Percentiles rank a stretch among this genome's conserved stretches.
Evolutionary conservation across 2,329 filamentous ascomycete genomes (phyloP).

Genomic region (Fusarium chlamydosporum): DNA sequence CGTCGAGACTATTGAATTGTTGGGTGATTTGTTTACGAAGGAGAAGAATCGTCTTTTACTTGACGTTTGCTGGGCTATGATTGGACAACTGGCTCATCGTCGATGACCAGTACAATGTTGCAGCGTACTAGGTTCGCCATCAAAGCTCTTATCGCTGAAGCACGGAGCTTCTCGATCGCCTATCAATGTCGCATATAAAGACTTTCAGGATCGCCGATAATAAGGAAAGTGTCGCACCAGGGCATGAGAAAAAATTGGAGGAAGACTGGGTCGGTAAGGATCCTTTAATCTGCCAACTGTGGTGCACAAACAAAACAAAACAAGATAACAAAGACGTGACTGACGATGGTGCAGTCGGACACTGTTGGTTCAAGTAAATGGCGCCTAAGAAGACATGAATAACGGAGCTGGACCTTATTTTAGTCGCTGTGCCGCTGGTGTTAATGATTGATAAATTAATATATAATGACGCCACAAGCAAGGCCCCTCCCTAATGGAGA

Average conservation of each 20-base stretch:
- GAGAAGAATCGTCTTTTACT: background rate
- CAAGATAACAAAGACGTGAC: background rate
- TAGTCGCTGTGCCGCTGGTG: conserved; percentile 33
- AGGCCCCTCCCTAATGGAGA: background rate
- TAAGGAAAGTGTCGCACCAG: conserved; percentile 34
- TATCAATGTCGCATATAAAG: conserved; percentile 25
- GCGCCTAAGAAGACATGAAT: background rate
- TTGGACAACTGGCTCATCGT: conserved; percentile 19
- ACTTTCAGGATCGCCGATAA: conserved; percentile 27
- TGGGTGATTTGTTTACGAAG: background rate
- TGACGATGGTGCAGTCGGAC: background rate
- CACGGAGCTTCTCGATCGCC: conserved; percentile 23
- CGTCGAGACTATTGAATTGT: conserved; percentile 6
- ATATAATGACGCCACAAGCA: conserved; percentile 4
- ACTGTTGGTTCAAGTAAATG: conserved; percentile 5
- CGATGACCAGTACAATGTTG: conserved; percentile 18
- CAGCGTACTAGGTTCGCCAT: background rate
- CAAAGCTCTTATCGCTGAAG: conserved; percentile 9
- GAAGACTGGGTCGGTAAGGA: conserved; percentile 32
- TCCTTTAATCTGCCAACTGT: conserved; percentile 38
- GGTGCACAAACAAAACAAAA: conserved; percentile 12
- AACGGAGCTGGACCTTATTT: conserved; percentile 9
- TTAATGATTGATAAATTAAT: conserved; percentile 19
- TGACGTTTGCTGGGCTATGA: background rate
- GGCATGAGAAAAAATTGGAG: conserved; percentile 25